Evolutionary conservation across 202 grass and related monocot species (phyloP), one percentile per base, ranked within the genome.

Genomic region (Carex sylvatica): DNA sequence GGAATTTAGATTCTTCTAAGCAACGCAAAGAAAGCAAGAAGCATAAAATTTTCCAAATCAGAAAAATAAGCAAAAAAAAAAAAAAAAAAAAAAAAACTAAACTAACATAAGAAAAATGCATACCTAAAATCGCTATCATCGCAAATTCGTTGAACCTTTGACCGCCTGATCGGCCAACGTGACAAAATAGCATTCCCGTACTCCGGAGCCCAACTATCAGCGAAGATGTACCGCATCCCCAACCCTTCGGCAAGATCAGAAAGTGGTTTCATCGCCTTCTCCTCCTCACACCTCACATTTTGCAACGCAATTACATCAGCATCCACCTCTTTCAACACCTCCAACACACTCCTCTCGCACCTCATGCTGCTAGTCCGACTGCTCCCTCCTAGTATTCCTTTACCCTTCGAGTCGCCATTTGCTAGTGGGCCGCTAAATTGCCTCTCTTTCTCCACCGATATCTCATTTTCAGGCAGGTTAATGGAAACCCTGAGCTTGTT

Each of bases 191-290:
- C 97, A 78, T 99, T 90, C 81, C 97, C 97, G 81, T 93, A 99
- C 74, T 96, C 89, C 18, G 97, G 97, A 72, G 96, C 96, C 96
- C 96, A 99, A 89, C 96, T 99, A 89, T 99, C 96, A 3, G 96
- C 96, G 79, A 99, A 99, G 35, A 93, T 88, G 78, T 90, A 99
- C 55, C 86, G 88, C 97, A 99, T 99, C 55, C 97, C 97, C 3
- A 99, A 88, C 60, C 85, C 89, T 33, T 86, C 88, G 2, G 97
- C 97, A 18, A 99, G 86, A 0, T 96, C 91, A 26, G 97, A 96
- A 65, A 99, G 88, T 64, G 97, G 93, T 35, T 86, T 84, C 97
- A 99, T 99, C 69, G 89, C 96, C 64, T 88, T 91, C 83, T 88
- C 93, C 88, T 99, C 93, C 85, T 91, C 93, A 0, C 91, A 91